phyloP scores from a whole-genome alignment of 306 rosid species.

The Glycine tomentella region DNA sequence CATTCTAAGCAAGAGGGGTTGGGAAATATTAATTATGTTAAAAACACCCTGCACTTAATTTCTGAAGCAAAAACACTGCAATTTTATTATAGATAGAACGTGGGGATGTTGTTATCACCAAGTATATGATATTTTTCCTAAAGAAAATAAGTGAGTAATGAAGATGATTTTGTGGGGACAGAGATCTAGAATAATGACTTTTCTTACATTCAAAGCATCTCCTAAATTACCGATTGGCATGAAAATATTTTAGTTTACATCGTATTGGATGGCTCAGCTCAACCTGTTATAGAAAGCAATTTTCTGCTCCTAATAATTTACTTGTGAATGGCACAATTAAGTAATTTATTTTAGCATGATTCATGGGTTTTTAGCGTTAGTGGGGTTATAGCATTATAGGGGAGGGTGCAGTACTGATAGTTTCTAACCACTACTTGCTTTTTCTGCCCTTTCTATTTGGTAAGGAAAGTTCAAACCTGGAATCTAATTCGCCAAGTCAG shows the following conservation, averaged over 20 bases:
- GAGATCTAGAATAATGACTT: constrained; percentile 43
- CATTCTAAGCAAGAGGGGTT: constrained; percentile 30
- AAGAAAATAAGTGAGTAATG: background rate
- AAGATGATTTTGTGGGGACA: constrained; percentile 39
- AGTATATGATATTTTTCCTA: too few species aligned
- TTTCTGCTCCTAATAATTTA: too few species aligned
- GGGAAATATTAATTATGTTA: background rate
- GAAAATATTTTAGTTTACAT: too few species aligned
- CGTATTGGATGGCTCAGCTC: background rate
- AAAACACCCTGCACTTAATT: background rate
- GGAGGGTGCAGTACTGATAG: background rate
- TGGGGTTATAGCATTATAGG: background rate
- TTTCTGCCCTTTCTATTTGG: background rate
- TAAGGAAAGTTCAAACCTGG: background rate
- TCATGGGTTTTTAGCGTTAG: background rate
- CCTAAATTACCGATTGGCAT: constrained; percentile 19
- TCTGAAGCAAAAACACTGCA: constrained; percentile 5
- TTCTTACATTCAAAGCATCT: constrained; percentile 51
- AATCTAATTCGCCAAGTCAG: background rate
- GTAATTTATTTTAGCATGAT: too few species aligned
- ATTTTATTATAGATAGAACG: background rate
- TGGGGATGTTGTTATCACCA: constrained; percentile 14
- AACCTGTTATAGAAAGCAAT: too few species aligned
- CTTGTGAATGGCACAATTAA: too few species aligned
- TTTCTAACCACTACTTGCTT: constrained; percentile 19